Percentiles rank a stretch among this genome's conserved stretches.
Conservation (phyloP, 352 stramenopile species). For the Phytophthora constricta region DNA sequence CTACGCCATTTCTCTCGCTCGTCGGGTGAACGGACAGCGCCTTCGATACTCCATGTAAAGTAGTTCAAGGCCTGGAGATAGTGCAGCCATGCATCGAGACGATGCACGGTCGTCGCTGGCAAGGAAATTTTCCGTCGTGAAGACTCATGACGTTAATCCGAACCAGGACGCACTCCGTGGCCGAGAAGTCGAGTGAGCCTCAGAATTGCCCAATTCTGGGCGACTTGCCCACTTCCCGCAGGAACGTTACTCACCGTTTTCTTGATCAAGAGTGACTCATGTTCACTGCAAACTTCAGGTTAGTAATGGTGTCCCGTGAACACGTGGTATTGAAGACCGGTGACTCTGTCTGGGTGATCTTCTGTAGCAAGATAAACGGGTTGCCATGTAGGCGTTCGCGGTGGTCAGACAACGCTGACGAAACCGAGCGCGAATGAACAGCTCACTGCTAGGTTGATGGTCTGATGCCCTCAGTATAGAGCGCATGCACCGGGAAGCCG, state of each 20-base stretch:
- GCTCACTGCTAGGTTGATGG: too few species aligned
- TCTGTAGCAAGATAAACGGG: too few species aligned
- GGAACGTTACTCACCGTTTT: constrained; percentile 24
- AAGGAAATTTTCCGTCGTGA: constrained; percentile 9
- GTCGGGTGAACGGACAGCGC: constrained; percentile 1
- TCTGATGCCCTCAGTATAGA: not conserved
- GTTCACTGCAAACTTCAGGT: too few species aligned
- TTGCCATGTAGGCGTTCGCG: not conserved
- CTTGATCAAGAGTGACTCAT: constrained; percentile 25
- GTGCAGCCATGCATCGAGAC: constrained; percentile 30
- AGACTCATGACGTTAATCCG: not conserved
- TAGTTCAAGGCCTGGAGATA: constrained; percentile 1
- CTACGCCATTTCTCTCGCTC: constrained; percentile 6
- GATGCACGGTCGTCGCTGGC: constrained; percentile 3
- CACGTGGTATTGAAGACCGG: not conserved
- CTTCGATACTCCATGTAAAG: not conserved
- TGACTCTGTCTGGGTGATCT: too few species aligned
- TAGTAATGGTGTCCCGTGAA: constrained; percentile 7
- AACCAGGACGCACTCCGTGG: not conserved
- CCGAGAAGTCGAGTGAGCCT: too few species aligned
- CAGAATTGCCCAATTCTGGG: too few species aligned
- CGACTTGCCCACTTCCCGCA: too few species aligned
- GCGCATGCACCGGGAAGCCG: too few species aligned
- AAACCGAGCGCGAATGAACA: constrained; percentile 22
- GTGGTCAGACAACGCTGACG: constrained; percentile 17